These are phyloP conservation scores for Talaromyces sp. DNA, from an alignment of 2,329 filamentous ascomycete species.

Conservation along the genomic window DNA sequence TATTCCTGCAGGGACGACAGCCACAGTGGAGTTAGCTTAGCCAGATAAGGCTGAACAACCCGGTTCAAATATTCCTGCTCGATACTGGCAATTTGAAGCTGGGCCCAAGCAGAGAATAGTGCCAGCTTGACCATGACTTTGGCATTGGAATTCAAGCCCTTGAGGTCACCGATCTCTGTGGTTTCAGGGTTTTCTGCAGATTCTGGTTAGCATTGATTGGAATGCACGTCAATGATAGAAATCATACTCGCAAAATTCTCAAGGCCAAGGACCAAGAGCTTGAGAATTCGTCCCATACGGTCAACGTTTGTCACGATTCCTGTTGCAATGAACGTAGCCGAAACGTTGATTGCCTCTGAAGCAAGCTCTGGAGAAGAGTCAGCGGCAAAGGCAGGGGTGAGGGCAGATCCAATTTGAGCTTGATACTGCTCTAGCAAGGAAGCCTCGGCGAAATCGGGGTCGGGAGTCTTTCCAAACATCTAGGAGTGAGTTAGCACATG, in stretches of 20 bases:
- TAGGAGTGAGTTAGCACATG: neutral
- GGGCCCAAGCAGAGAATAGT: conserved; percentile 95
- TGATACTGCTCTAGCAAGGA: conserved; percentile 97
- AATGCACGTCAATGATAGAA: neutral
- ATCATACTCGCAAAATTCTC: conserved; percentile 79
- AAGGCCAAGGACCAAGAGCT: conserved; percentile 84
- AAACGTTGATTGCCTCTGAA: conserved; percentile 94
- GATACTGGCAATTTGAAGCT: conserved; percentile 90
- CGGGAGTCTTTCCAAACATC: conserved; percentile 92
- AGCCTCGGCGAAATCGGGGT: conserved; percentile 96
- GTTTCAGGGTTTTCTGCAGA: conserved; percentile 66
- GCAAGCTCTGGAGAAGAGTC: conserved; percentile 96
- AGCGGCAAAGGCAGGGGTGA: conserved; percentile 92
- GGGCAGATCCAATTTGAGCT: conserved; percentile 92
- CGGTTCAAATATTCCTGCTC: conserved; percentile 88
- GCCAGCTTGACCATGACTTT: conserved; percentile 99
- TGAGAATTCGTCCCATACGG: conserved; percentile 97
- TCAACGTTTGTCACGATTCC: conserved; percentile 97
- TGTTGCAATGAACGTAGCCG: conserved; percentile 95
- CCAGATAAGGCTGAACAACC: conserved; percentile 87
- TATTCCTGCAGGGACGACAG: conserved; percentile 91
- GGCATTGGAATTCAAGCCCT: conserved; percentile 90
- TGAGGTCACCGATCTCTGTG: conserved; percentile 87
- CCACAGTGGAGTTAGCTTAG: conserved; percentile 89
- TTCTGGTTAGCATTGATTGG: neutral